Conservation (phyloP, 306 rosid genomes). For the Aeschynomene evenia region DNA sequence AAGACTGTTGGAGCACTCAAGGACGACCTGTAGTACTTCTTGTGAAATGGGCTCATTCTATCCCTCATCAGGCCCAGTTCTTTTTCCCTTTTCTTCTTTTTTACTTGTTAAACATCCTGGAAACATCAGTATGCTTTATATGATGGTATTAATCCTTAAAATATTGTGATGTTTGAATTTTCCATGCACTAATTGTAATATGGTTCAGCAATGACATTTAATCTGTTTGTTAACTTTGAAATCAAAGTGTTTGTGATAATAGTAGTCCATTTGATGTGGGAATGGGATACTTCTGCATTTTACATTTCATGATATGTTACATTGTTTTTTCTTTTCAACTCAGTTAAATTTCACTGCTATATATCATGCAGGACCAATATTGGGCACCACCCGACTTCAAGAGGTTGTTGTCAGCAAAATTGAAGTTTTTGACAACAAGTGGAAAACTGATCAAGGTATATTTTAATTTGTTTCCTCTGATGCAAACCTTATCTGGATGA, state of each 20-base stretch:
- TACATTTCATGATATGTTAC: neutral
- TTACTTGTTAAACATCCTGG: neutral
- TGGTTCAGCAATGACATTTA: slow-evolving; percentile 8
- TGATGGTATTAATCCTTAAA: neutral
- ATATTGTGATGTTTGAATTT: slow-evolving; percentile 20
- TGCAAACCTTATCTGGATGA: neutral
- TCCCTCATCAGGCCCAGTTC: neutral
- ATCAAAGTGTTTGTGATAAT: neutral
- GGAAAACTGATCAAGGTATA: slow-evolving; percentile 87
- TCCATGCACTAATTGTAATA: neutral
- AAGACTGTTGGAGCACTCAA: neutral
- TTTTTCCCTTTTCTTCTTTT: neutral
- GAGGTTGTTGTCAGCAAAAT: slow-evolving; percentile 70
- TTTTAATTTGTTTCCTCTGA: slow-evolving; percentile 6
- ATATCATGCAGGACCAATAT: slow-evolving; percentile 71
- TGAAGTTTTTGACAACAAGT: slow-evolving; percentile 67
- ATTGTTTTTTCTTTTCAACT: slow-evolving; percentile 10
- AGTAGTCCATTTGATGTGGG: slow-evolving; percentile 19
- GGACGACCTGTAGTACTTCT: slow-evolving; percentile 1
- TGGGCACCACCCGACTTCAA: slow-evolving; percentile 85
- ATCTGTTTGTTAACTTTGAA: slow-evolving; percentile 6
- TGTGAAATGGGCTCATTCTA: neutral
- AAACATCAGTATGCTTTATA: neutral
- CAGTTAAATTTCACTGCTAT: slow-evolving; percentile 25
- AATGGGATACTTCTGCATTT: neutral